These are phyloP conservation scores for Cercospora janseana DNA, from an alignment of 2,329 filamentous ascomycete genomes.

Conservation along the genomic window DNA sequence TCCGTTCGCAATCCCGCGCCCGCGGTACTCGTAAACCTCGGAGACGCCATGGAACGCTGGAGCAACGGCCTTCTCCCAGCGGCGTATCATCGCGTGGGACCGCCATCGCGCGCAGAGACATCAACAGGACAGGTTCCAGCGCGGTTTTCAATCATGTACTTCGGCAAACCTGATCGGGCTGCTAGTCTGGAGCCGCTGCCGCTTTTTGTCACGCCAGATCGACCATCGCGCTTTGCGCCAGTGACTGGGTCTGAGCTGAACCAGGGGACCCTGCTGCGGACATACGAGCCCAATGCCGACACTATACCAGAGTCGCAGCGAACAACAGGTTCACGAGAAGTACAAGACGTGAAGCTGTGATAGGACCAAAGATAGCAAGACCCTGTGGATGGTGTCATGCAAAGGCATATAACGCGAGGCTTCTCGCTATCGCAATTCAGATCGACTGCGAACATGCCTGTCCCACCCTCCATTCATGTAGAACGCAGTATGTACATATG, in stretches of 20 bases:
- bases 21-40: conserved; percentile 18
- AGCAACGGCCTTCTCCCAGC: conserved; percentile 17
- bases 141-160: conserved; percentile 20
- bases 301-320: no score
- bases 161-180: conserved; percentile 17
- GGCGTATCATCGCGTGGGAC: conserved; percentile 17
- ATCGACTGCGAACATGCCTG: no score
- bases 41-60: conserved; percentile 21
- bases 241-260: conserved; percentile 16
- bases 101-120: neutral
- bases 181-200: conserved; percentile 15
- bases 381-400: no score
- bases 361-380: no score
- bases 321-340: no score
- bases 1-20: conserved; percentile 12
- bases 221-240: conserved; percentile 9
- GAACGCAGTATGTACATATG: no score
- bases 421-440: no score
- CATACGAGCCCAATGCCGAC: conserved; percentile 11
- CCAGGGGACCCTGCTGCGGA: conserved; percentile 16
- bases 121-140: conserved; percentile 2
- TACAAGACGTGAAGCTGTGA: no score
- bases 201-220: conserved; percentile 11
- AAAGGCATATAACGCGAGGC: no score
- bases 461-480: no score